phyloP scores from a whole-genome alignment of 306 rosid genomes.

The Begonia masoniana region DNA sequence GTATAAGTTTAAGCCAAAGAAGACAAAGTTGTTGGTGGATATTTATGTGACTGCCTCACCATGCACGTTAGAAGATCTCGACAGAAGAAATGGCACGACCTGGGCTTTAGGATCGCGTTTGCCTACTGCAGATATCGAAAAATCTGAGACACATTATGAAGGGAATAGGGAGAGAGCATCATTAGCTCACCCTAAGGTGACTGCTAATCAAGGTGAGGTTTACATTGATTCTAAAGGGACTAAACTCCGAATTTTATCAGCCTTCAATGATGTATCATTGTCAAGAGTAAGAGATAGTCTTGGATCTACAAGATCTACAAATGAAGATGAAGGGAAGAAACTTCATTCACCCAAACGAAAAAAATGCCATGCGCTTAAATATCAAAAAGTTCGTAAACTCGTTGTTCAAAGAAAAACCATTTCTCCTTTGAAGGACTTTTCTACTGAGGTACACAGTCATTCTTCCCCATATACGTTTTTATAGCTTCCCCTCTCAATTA shows the following conservation, averaged over 20 bases:
- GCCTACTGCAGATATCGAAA: conserved; percentile 22
- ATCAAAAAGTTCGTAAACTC: conserved; percentile 25
- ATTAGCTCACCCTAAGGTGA: conserved; percentile 18
- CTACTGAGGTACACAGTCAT: conserved; percentile 30
- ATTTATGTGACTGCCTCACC: conserved; percentile 27
- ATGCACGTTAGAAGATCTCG: conserved; percentile 52
- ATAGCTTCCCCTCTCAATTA: too few relatives aligned
- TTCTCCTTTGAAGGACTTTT: conserved; percentile 17
- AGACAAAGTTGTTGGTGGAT: conserved; percentile 45
- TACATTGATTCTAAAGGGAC: conserved; percentile 44
- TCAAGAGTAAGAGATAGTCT: conserved; percentile 20
- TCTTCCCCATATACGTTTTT: background rate
- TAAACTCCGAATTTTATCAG: conserved; percentile 41
- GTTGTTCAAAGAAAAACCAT: conserved; percentile 21
- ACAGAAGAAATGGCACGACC: conserved; percentile 41
- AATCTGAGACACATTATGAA: conserved; percentile 17
- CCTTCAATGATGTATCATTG: conserved; percentile 19
- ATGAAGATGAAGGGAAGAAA: conserved; percentile 24
- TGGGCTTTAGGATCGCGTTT: conserved; percentile 31
- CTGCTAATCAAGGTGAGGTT: conserved; percentile 25
- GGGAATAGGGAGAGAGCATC: conserved; percentile 20
- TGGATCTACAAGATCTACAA: conserved; percentile 22
- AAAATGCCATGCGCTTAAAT: conserved; percentile 17
- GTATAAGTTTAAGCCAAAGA: conserved; percentile 38
- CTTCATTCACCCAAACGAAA: conserved; percentile 29